Conservation (phyloP, 257 asterid species). For the Nicotiana otophora region DNA sequence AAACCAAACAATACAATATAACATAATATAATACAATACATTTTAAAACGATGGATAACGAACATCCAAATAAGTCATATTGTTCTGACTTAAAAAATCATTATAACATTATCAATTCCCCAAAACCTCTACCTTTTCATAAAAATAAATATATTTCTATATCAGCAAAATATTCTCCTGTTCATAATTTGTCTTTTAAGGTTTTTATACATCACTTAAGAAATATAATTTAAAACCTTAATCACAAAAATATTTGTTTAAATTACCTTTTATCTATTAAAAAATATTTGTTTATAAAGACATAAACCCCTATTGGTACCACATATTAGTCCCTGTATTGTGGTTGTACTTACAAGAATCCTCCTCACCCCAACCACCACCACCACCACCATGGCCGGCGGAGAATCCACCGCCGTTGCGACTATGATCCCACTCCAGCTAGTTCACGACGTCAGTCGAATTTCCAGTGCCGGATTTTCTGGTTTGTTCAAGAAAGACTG, state of each 20-base stretch:
- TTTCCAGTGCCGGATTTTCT: constrained; percentile 60
- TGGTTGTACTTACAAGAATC: constrained; percentile 12
- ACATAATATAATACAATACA: no score
- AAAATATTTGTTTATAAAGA: no score
- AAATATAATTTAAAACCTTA: no score
- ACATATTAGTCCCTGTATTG: constrained; percentile 14
- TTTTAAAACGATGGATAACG: no score
- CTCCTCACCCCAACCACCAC: neutral
- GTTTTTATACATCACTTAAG: no score
- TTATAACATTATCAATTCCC: neutral
- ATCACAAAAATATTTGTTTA: no score
- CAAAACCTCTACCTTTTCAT: neutral
- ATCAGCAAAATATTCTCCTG: no score
- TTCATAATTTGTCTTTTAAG: no score
- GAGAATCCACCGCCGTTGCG: constrained; percentile 26
- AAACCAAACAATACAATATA: no score
- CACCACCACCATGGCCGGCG: constrained; percentile 55
- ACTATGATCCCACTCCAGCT: constrained; percentile 37
- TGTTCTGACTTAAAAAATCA: neutral
- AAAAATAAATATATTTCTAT: no score
- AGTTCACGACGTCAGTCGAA: constrained; percentile 52
- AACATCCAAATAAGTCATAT: neutral
- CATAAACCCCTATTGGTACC: neutral
- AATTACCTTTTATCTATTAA: no score
- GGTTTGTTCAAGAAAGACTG: constrained; percentile 83